Evolutionary conservation across 345 rosid species (phyloP).

Genomic region (Laguncularia racemosa): DNA sequence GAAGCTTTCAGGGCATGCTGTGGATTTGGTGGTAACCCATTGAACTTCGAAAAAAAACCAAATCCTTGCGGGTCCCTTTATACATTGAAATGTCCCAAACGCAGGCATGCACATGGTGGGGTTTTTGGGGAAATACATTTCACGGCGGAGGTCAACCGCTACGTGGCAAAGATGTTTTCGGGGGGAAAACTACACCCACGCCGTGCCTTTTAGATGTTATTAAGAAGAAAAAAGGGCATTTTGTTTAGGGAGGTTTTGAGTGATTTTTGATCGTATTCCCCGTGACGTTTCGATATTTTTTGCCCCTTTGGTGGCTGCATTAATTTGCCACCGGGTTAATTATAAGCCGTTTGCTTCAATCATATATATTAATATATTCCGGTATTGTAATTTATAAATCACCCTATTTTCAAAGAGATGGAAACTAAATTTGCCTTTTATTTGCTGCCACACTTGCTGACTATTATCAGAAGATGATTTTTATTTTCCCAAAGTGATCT

Average conservation of each 20-base stretch:
- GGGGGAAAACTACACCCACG: conserved; percentile 21
- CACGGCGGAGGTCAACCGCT: conserved; percentile 31
- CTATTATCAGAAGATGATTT: no score
- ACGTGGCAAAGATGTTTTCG: conserved; percentile 17
- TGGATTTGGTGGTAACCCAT: conserved; percentile 22
- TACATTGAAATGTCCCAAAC: conserved; percentile 16
- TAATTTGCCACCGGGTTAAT: background rate
- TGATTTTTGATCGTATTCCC: background rate
- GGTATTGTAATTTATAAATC: no score
- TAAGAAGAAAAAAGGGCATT: conserved; percentile 1
- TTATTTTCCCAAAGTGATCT: no score
- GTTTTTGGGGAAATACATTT: conserved; percentile 44
- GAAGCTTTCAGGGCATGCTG: conserved; percentile 37
- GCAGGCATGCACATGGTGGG: conserved; percentile 23
- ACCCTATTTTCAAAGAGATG: no score
- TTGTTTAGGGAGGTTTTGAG: background rate
- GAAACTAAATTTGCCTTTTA: no score
- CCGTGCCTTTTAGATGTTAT: conserved; percentile 24
- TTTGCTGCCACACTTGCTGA: no score
- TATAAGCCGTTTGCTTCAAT: background rate
- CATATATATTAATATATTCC: no score
- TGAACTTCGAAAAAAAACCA: conserved; percentile 29
- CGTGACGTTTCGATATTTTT: background rate
- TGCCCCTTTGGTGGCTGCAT: conserved; percentile 9
- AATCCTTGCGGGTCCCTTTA: conserved; percentile 24